Base-by-base conservation (phyloP, 1,139 yeast genomes). In the Sugiyamaella novakii region DNA sequence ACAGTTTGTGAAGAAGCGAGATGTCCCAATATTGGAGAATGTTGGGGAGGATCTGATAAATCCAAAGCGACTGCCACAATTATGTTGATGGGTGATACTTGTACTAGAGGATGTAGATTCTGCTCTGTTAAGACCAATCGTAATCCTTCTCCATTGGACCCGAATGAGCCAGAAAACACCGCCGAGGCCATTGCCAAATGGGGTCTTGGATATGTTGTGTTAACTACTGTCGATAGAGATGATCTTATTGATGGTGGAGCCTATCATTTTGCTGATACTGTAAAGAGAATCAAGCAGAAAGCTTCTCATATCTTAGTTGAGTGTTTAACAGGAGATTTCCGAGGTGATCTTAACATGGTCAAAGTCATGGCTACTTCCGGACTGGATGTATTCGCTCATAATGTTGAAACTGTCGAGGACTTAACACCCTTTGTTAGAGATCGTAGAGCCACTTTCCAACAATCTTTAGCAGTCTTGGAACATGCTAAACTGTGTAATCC, bases 1-100 rank as follows among this genome's bases (percentile, higher is more conserved):
- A 91, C 98, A 0, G 99, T 94, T 25, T 94, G 99, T 71, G 98
- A 92, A 67, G 98, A 92, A 64, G 98, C 98, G 7, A 84, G 92
- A 63, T 94, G 99, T 70, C 99, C 99, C 15, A 94, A 94, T 66
- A 94, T 94, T 53, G 97, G 98, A 46, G 99, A 94, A 68, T 94
- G 99, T 70, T 94, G 99, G 99, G 98, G 98, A 48, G 98, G 98
- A 28, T 82, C 84, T 62, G 81, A 77, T 60, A 89, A 89, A 68
- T 78, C 91, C 5, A 94, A 87, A 62, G 97, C 98, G n/a, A 94
- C 99, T 3, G 98, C 98, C 4, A 94, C 99, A 2, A 92, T 94
- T 61, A 94, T 94, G 99, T 75, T 94, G 56, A 77, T 94, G 77
- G 99, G 99, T 53, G 98, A 94, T 63, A 92, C 98, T 0, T 94